Evolutionary conservation across 2,329 filamentous ascomycete genomes (phyloP).

Genomic region (Erysiphe pulchra): DNA sequence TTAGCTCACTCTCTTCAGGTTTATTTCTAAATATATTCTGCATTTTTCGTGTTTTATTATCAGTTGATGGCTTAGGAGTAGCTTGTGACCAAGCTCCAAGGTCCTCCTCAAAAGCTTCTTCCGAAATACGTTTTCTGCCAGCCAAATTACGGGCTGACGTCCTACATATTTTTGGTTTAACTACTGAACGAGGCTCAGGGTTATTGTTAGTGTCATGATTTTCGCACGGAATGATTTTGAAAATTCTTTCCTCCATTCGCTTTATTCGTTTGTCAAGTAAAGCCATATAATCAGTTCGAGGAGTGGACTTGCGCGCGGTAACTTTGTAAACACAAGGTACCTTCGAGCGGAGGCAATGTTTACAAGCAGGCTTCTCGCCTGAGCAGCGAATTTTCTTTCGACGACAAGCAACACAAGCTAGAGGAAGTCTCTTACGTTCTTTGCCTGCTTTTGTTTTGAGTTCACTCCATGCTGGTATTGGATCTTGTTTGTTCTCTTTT

Average conservation of each 20-base stretch:
- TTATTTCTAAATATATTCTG: slow-evolving; percentile 30
- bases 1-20: slow-evolving; percentile 47
- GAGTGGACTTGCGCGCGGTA: slow-evolving; percentile 77
- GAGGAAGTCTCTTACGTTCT: slow-evolving; percentile 71
- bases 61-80: slow-evolving; percentile 23
- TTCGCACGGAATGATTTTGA: slow-evolving; percentile 78
- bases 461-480: slow-evolving; percentile 49
- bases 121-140: slow-evolving; percentile 54
- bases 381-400: slow-evolving; percentile 97
- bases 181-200: slow-evolving; percentile 50
- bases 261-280: slow-evolving; percentile 93
- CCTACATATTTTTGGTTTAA: slow-evolving; percentile 29
- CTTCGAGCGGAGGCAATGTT: slow-evolving; percentile 75
- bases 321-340: slow-evolving; percentile 97
- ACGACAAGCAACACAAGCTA: slow-evolving; percentile 87
- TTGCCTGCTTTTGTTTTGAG: slow-evolving; percentile 84
- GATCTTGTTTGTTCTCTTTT: slow-evolving; percentile 32
- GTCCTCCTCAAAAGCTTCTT: slow-evolving; percentile 71
- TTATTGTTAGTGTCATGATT: slow-evolving; percentile 40
- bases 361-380: slow-evolving; percentile 91
- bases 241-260: slow-evolving; percentile 92
- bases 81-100: slow-evolving; percentile 56
- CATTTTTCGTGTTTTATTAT: slow-evolving; percentile 18
- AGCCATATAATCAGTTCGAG: slow-evolving; percentile 93
- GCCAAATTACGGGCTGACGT: slow-evolving; percentile 26